Conservation (phyloP, 108 stramenopile species). For the Cyclotella sp. region DNA sequence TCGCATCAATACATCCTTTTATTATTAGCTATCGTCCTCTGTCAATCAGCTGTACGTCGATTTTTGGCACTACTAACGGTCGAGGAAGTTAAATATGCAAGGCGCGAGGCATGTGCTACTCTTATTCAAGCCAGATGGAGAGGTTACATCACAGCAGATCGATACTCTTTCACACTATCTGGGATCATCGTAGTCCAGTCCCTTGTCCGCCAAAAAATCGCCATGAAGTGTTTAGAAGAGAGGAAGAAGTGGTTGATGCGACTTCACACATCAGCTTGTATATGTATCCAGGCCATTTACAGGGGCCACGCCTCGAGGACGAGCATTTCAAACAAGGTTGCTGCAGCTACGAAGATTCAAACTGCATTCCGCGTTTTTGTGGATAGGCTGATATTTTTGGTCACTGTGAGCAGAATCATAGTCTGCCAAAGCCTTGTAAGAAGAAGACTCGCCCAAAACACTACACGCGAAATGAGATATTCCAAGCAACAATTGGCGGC, state of each 20-base stretch:
- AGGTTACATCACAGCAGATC: not conserved
- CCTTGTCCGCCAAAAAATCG: not conserved
- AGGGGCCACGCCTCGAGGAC: constrained; percentile 1
- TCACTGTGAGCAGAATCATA: constrained; percentile 17
- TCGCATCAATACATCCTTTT: no score
- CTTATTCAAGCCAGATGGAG: not conserved
- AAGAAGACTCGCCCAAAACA: not conserved
- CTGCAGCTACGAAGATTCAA: constrained; percentile 41
- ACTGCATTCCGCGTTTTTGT: constrained; percentile 11
- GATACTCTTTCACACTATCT: not conserved
- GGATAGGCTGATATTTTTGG: constrained; percentile 9
- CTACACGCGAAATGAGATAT: not conserved
- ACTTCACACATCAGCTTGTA: constrained; percentile 8
- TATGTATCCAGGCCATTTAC: constrained; percentile 14
- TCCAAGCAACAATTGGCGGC: constrained; percentile 23
- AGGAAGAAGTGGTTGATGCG: not conserved
- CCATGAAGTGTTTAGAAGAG: not conserved
- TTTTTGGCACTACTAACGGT: no score
- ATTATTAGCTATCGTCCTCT: not conserved
- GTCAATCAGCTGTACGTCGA: not conserved
- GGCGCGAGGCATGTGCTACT: not conserved
- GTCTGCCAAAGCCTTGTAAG: constrained; percentile 20
- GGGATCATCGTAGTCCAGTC: not conserved
- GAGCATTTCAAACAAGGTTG: not conserved
- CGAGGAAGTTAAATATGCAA: no score